Conservation (phyloP, 257 asterid species). For the Plantago elongata region DNA sequence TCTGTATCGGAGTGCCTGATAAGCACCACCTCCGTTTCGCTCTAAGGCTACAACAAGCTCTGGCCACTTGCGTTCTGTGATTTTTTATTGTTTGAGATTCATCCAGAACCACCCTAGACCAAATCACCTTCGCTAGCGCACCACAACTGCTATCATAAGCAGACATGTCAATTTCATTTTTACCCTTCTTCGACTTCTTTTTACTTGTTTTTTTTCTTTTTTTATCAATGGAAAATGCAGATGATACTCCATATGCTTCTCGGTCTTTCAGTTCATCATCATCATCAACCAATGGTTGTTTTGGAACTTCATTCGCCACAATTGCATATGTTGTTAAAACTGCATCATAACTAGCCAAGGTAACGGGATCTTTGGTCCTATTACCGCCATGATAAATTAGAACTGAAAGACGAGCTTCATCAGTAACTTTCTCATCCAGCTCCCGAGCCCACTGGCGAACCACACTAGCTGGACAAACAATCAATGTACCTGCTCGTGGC, state of each 20-base stretch:
- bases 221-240: conserved; percentile 56
- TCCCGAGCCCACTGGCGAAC: conserved; percentile 95
- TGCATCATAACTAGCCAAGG: conserved; percentile 72
- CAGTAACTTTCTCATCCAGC: conserved; percentile 73
- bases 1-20: conserved; percentile 98
- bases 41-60: conserved; percentile 98
- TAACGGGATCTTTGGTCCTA: conserved; percentile 67
- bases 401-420: conserved; percentile 47
- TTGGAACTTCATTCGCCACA: conserved; percentile 90
- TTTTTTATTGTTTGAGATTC: conserved; percentile 97
- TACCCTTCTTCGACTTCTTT: conserved; percentile 69
- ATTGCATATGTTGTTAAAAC: conserved; percentile 93
- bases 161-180: conserved; percentile 44
- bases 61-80: conserved; percentile 94
- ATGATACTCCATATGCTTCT: conserved; percentile 66
- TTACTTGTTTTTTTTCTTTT: conserved; percentile 51
- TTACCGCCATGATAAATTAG: conserved; percentile 84
- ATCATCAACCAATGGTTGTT: conserved; percentile 82
- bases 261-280: conserved; percentile 62
- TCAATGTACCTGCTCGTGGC: conserved; percentile 89
- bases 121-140: conserved; percentile 76
- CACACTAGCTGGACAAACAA: conserved; percentile 99
- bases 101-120: conserved; percentile 94
- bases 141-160: conserved; percentile 69
- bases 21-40: conserved; percentile 98